A percentile compares a stretch with the other conserved stretches of the same genome.
phyloP scores from a whole-genome alignment of 305 asterid species.

The Rubia peregrina region DNA sequence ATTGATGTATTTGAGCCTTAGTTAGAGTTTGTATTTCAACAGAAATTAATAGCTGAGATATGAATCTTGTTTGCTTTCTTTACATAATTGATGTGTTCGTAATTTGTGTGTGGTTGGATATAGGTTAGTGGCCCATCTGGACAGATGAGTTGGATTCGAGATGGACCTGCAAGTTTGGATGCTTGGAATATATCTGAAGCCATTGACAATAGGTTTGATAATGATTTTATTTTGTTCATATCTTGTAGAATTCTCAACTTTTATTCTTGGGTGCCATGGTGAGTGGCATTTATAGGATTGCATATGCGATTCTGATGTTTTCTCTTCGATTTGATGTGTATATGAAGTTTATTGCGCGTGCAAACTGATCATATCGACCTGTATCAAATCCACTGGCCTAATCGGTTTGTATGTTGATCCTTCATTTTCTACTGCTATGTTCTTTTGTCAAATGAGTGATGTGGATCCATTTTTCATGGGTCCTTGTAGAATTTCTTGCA shows the following conservation, averaged over 20 bases:
- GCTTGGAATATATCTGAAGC: conserved; percentile 68
- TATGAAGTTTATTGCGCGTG: conserved; percentile 62
- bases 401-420: conserved; percentile 64
- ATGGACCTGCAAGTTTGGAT: conserved; percentile 73
- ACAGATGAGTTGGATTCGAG: conserved; percentile 88
- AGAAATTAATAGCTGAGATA: not conserved
- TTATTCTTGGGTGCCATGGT: not conserved
- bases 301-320: not conserved
- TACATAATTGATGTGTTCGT: not conserved
- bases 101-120: conserved; percentile 3
- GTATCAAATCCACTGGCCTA: conserved; percentile 98
- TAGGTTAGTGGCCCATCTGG: conserved; percentile 96
- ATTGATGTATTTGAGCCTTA: not conserved
- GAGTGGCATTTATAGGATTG: conserved; percentile 1
- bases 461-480: not conserved
- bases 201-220: conserved; percentile 65
- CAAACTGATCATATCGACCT: conserved; percentile 72
- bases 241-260: not conserved
- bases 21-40: not conserved
- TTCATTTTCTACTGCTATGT: conserved; percentile 6
- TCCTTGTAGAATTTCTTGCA: conserved; percentile 32
- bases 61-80: not conserved
- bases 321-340: conserved; percentile 14
- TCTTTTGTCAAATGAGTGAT: conserved; percentile 6
- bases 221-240: not conserved